Evolutionary conservation across 257 asterid species (phyloP).

Genomic region (Penstemon davidsonii): DNA sequence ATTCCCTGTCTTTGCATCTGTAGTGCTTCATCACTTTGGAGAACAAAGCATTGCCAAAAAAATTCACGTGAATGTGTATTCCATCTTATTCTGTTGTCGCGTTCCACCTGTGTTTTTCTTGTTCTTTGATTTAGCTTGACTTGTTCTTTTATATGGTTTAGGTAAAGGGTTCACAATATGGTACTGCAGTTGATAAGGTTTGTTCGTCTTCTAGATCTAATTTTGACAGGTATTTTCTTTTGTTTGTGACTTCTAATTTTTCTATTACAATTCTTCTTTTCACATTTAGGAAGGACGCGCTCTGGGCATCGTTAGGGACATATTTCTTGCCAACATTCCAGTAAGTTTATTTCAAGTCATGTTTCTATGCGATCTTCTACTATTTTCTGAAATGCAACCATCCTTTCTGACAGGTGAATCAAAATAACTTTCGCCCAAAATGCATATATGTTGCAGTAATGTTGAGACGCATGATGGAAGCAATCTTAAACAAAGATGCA

Average conservation of each 20-base stretch:
- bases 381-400: slow-evolving; percentile 23
- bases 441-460: slow-evolving; percentile 93
- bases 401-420: slow-evolving; percentile 47
- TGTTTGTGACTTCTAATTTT: slow-evolving; percentile 11
- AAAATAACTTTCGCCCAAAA: slow-evolving; percentile 77
- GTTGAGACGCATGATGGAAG: slow-evolving; percentile 98
- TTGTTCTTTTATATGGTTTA: slow-evolving; percentile 38
- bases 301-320: slow-evolving; percentile 54
- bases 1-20: slow-evolving; percentile 1
- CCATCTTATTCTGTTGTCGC: slow-evolving; percentile 6
- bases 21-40: slow-evolving; percentile 7
- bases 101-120: slow-evolving; percentile 2
- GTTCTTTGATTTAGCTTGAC: slow-evolving; percentile 1
- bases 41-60: slow-evolving; percentile 5
- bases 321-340: slow-evolving; percentile 80
- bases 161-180: slow-evolving; percentile 48
- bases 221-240: slow-evolving; percentile 10
- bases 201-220: slow-evolving; percentile 13
- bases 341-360: slow-evolving; percentile 44
- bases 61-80: slow-evolving; percentile 5
- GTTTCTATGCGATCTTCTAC: slow-evolving; percentile 14
- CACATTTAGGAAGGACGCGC: slow-evolving; percentile 69
- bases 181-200: slow-evolving; percentile 42
- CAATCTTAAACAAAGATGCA: slow-evolving; percentile 89
- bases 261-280: slow-evolving; percentile 18